Evolutionary conservation across 352 stramenopile species (phyloP).

Genomic region (Thalassiosira hispida): DNA sequence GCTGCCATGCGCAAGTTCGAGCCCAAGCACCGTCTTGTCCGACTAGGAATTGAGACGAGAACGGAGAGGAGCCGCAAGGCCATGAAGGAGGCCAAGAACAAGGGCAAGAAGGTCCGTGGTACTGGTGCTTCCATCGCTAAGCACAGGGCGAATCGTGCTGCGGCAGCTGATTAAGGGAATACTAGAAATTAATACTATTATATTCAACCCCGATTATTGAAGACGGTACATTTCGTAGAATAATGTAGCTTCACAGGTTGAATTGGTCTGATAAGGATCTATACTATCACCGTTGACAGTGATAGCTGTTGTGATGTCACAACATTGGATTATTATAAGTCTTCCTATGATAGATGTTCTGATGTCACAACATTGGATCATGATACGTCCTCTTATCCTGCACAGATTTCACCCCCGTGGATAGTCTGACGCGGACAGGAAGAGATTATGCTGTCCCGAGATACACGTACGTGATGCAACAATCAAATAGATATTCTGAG

Average conservation of each 20-base stretch:
- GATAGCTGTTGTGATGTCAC: no score
- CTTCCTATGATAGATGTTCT: no score
- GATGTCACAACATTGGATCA: no score
- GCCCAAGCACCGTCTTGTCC: conserved; percentile 97
- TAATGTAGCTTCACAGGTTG: conserved; percentile 9
- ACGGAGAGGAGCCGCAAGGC: conserved; percentile 98
- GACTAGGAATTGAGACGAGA: conserved; percentile 88
- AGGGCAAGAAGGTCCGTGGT: conserved; percentile 96
- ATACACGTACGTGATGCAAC: no score
- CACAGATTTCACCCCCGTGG: no score
- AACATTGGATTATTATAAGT: no score
- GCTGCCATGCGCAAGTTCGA: conserved; percentile 98
- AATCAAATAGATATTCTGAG: no score
- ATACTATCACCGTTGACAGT: no score
- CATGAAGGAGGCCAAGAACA: conserved; percentile 99
- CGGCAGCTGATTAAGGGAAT: conserved; percentile 67
- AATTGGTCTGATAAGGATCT: no score
- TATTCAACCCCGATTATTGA: conserved; percentile 34
- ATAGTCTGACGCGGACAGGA: no score
- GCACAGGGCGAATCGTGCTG: conserved; percentile 98
- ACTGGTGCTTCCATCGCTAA: conserved; percentile 97
- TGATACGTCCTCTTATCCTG: no score
- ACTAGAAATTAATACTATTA: conserved; percentile 16
- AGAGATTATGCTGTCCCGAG: no score
- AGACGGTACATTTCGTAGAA: conserved; percentile 44